phyloP scores from a whole-genome alignment of 495 filamentous ascomycete species.

The Penicillium pulvis region DNA sequence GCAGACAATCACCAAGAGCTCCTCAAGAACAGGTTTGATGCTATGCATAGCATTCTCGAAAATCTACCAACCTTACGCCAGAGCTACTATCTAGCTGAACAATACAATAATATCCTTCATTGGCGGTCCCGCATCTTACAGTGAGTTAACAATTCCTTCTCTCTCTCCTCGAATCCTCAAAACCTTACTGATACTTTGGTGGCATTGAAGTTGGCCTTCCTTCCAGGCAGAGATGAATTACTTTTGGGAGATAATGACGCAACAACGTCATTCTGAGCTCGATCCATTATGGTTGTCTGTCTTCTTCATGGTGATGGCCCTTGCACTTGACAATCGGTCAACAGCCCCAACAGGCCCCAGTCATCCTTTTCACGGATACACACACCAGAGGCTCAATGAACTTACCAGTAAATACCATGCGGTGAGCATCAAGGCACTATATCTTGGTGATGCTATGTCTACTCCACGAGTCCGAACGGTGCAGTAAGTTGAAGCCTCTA shows the following conservation, averaged over 20 bases:
- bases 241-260: conserved; percentile 5
- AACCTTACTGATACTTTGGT: background rate
- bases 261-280: conserved; percentile 1
- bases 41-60: conserved; percentile 2
- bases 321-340: conserved; percentile 2
- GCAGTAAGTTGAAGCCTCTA: background rate
- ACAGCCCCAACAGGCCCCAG: background rate
- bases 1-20: background rate
- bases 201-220: background rate
- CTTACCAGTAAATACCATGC: background rate
- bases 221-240: conserved; percentile 7
- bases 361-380: conserved; percentile 3
- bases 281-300: conserved; percentile 4
- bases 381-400: background rate
- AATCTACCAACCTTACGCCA: background rate
- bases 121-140: conserved; percentile 5
- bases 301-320: conserved; percentile 2
- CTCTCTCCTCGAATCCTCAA: background rate
- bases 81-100: conserved; percentile 4
- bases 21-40: conserved; percentile 1
- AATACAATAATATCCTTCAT: conserved; percentile 5
- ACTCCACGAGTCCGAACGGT: conserved; percentile 1
- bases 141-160: background rate
- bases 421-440: conserved; percentile 5
- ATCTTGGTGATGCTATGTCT: conserved; percentile 4